Evolutionary conservation across 352 stramenopile genomes (phyloP).

Genomic region (Phytophthora sojae): DNA sequence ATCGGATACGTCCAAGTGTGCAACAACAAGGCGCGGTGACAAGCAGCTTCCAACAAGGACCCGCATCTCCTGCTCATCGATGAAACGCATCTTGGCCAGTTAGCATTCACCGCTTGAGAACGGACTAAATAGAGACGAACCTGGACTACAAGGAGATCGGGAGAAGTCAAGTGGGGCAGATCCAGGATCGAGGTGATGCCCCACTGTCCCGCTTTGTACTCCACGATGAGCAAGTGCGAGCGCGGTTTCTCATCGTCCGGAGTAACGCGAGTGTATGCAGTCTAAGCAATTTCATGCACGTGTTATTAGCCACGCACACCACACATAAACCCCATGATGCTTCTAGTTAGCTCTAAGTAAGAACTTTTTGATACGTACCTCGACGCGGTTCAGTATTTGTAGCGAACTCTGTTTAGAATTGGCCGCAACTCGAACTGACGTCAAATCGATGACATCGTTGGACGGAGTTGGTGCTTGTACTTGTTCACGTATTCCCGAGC

Average conservation of each 20-base stretch:
- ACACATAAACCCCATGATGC: background rate
- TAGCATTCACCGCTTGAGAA: background rate
- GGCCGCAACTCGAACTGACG: constrained; percentile 42
- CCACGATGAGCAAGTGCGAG: constrained; percentile 39
- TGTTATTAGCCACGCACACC: constrained; percentile 3
- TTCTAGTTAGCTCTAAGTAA: too few relatives aligned
- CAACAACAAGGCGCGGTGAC: constrained; percentile 40
- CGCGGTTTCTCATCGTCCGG: constrained; percentile 16
- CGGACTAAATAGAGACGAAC: constrained; percentile 20
- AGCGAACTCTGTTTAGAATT: constrained; percentile 43
- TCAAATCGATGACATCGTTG: constrained; percentile 46
- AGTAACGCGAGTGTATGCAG: background rate
- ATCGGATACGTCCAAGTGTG: constrained; percentile 43
- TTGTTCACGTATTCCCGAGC: constrained; percentile 8
- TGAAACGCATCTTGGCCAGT: background rate
- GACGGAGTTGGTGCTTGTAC: background rate
- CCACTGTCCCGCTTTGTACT: constrained; percentile 31
- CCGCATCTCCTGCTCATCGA: constrained; percentile 37
- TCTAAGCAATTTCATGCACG: constrained; percentile 10
- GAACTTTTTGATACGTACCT: constrained; percentile 14
- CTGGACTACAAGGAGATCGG: constrained; percentile 55
- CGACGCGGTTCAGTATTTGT: constrained; percentile 40
- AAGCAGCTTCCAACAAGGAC: constrained; percentile 55
- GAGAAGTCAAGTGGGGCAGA: constrained; percentile 41
- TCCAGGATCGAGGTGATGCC: constrained; percentile 26